These are phyloP conservation scores for Aphanoascus verrucosus DNA, from an alignment of 2,329 filamentous ascomycete genomes.

Conservation along the genomic window DNA sequence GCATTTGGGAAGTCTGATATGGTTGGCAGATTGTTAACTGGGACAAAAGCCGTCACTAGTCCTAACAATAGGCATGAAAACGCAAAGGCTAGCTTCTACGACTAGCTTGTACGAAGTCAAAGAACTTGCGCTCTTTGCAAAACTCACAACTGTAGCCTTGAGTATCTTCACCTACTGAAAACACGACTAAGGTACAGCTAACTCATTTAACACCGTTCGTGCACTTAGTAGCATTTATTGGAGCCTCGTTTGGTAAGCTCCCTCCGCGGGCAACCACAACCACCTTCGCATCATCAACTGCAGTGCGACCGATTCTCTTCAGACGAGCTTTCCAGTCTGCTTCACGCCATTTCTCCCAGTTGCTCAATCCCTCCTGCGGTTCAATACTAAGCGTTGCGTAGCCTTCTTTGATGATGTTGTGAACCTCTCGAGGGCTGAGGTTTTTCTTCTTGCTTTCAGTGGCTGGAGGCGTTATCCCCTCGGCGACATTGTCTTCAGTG, in stretches of 20 bases:
- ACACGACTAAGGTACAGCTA: too few relatives aligned
- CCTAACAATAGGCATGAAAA: too few relatives aligned
- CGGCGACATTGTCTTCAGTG: conserved; percentile 30
- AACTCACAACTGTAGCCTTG: too few relatives aligned
- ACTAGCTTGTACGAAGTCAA: too few relatives aligned
- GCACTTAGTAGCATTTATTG: background rate
- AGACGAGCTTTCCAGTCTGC: conserved; percentile 71
- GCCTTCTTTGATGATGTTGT: conserved; percentile 85
- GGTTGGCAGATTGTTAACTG: background rate
- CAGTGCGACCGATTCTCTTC: conserved; percentile 75
- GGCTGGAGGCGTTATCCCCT: background rate
- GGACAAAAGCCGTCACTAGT: background rate
- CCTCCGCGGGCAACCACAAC: conserved; percentile 26
- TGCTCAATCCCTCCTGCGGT: conserved; percentile 72
- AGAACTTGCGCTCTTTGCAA: too few relatives aligned
- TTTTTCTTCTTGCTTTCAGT: conserved; percentile 40
- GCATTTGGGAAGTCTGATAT: background rate
- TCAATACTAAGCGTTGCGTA: conserved; percentile 93
- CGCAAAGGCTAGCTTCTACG: too few relatives aligned
- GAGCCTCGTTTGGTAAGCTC: conserved; percentile 2
- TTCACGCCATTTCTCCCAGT: conserved; percentile 78
- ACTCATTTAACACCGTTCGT: background rate
- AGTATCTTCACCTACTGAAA: too few relatives aligned
- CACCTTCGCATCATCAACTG: conserved; percentile 57
- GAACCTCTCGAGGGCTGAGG: conserved; percentile 72